Percentiles rank a stretch among this genome's conserved stretches.
Conservation (phyloP, 495 filamentous ascomycete genomes). For the Talaromyces adpressus region DNA sequence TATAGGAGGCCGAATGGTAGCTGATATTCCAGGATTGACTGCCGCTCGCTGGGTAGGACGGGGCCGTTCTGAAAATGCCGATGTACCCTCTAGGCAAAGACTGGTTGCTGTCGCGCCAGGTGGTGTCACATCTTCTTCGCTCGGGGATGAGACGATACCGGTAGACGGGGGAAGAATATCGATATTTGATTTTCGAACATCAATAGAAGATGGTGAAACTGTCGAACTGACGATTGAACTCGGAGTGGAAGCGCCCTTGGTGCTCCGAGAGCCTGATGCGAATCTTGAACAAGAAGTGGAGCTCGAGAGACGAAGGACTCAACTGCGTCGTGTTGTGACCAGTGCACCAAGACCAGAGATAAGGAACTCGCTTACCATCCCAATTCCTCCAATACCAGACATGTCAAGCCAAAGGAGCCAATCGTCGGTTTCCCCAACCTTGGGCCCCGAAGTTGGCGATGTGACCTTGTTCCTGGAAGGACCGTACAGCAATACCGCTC, state of each 20-base stretch:
- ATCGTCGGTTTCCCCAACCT: neutral
- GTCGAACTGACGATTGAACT: slow-evolving; percentile 64
- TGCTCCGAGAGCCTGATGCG: slow-evolving; percentile 64
- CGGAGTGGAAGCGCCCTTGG: slow-evolving; percentile 60
- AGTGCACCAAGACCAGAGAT: slow-evolving; percentile 11
- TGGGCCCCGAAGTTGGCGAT: slow-evolving; percentile 13
- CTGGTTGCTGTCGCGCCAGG: slow-evolving; percentile 72
- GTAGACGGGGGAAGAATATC: slow-evolving; percentile 79
- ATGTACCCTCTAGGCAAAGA: slow-evolving; percentile 24
- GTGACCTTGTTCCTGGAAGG: slow-evolving; percentile 21
- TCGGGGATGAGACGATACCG: slow-evolving; percentile 69
- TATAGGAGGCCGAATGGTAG: slow-evolving; percentile 30
- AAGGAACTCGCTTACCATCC: slow-evolving; percentile 3
- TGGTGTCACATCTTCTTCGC: slow-evolving; percentile 51
- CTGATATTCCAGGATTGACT: slow-evolving; percentile 36
- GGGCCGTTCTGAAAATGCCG: slow-evolving; percentile 5
- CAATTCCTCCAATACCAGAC: neutral
- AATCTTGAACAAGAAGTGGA: slow-evolving; percentile 79
- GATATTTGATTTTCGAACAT: slow-evolving; percentile 67
- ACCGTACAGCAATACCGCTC: slow-evolving; percentile 73
- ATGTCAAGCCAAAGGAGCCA: neutral
- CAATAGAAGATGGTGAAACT: slow-evolving; percentile 44
- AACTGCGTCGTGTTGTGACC: slow-evolving; percentile 26
- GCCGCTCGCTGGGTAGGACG: slow-evolving; percentile 34
- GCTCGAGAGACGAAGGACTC: slow-evolving; percentile 67